Evolutionary conservation across 371 early-diverging fungal species (phyloP), one percentile per base, ranked within the genome.

Genomic region (Saksenaea vasiformis): DNA sequence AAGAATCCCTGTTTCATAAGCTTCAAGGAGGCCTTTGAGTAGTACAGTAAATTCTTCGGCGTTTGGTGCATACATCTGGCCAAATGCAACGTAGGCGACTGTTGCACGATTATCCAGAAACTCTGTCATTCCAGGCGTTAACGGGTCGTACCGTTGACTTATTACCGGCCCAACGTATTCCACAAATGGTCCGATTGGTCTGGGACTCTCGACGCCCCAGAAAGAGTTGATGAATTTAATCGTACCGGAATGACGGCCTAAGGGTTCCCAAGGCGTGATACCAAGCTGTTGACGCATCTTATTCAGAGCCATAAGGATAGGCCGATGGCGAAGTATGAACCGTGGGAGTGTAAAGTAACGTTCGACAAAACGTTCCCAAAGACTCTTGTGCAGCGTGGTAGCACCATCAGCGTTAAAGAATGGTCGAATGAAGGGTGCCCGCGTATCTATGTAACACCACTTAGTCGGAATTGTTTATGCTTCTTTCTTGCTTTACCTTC

Each of bases 131-230:
- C 24, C 19, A 1, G 8, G 15, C 2, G 67, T 59, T 24, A 77
- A 13, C 11, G 60, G n/a, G 2, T 55, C 43, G 26, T 68, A 59
- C 15, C 26, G 51, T 34, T 65, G 56, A 10, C 66, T 62, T 10
- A 77, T 51, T 22, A 77, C 69, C 1, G 80, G 80, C 11, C 80
- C 78, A 14, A 77, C 62, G 28, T 68, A 56, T 44, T 74, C 72
- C 0, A 80, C 72, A 28, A 77, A 53, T 5, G 80, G 74, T 10
- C 72, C 69, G 13, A 70, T 10, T 0, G 78, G 78, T 3, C 77
- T 62, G 24, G 80, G 62, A 10, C 67, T 55, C 47, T 75, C 70
- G 3, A 73, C 31, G 2, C 72, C 72, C 24, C 53, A 73, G 0
- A 67, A 24, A 10, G 51, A 67, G 35, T 77, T 77, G 15, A 77